phyloP scores from a whole-genome alignment of 2,329 filamentous ascomycete species.

The Xenosphaeropsis pyriputrescens region DNA sequence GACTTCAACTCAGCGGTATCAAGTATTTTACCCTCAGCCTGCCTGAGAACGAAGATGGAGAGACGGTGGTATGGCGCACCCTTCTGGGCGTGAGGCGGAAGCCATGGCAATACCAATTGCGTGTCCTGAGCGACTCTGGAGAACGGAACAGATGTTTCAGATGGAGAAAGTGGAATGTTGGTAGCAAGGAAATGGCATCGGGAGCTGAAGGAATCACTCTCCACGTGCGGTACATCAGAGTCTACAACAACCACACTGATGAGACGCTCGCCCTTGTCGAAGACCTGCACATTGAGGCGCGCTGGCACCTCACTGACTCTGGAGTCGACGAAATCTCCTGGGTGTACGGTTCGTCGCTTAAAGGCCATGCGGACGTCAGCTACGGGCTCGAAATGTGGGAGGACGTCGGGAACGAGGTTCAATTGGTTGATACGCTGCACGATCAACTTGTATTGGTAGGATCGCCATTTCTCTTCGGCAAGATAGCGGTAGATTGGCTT shows the following conservation, averaged over 20 bases:
- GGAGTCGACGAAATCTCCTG: conserved; percentile 68
- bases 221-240: conserved; percentile 72
- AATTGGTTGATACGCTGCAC: conserved; percentile 79
- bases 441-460: conserved; percentile 65
- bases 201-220: conserved; percentile 60
- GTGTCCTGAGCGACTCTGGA: conserved; percentile 39
- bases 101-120: conserved; percentile 66
- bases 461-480: conserved; percentile 75
- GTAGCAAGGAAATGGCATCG: conserved; percentile 79
- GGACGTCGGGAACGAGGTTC: conserved; percentile 74
- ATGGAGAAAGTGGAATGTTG: conserved; percentile 52
- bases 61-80: conserved; percentile 85
- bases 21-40: conserved; percentile 44
- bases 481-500: conserved; percentile 92
- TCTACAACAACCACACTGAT: conserved; percentile 80
- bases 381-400: conserved; percentile 63
- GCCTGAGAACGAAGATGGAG: conserved; percentile 70
- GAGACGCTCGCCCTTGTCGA: conserved; percentile 66
- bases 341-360: conserved; percentile 50
- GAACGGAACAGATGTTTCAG: conserved; percentile 47
- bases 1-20: conserved; percentile 42
- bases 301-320: conserved; percentile 58
- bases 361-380: conserved; percentile 77
- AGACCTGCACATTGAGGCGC: conserved; percentile 70
- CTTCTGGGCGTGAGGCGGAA: conserved; percentile 77